phyloP scores from a whole-genome alignment of 345 rosid species.

The Erysimum cheiranthoides region DNA sequence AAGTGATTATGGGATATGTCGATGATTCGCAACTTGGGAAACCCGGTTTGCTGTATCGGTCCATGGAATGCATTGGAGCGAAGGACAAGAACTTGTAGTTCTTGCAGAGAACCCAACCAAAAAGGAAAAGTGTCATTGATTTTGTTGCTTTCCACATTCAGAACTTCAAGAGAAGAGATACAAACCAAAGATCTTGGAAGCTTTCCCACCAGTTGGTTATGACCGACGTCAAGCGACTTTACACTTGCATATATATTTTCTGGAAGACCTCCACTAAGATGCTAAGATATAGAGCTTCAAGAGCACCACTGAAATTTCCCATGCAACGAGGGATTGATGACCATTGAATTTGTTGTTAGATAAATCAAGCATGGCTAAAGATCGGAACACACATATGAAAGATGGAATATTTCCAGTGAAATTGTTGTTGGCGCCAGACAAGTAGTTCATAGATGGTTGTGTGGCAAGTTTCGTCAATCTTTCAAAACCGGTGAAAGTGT shows the following conservation, averaged over 20 bases:
- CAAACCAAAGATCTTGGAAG: constrained; percentile 25
- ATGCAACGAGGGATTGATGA: constrained; percentile 1
- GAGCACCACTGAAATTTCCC: background rate
- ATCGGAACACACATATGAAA: background rate
- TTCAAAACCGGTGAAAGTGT: constrained; percentile 1
- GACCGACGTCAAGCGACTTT: constrained; percentile 31
- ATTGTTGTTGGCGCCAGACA: constrained; percentile 9
- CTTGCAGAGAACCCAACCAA: constrained; percentile 38
- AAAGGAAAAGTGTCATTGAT: constrained; percentile 49
- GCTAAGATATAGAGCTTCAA: background rate
- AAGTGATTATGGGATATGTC: constrained; percentile 19
- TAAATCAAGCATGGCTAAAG: background rate
- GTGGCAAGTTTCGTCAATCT: background rate
- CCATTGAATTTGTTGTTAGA: constrained; percentile 8
- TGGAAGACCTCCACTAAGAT: background rate
- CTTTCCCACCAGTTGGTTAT: constrained; percentile 40
- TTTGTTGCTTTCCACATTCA: constrained; percentile 30
- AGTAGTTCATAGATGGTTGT: background rate
- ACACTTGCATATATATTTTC: constrained; percentile 25
- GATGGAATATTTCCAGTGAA: constrained; percentile 8
- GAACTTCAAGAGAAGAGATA: constrained; percentile 1
- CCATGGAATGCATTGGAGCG: constrained; percentile 48
- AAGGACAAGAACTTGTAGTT: constrained; percentile 52
- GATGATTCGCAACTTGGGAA: constrained; percentile 34
- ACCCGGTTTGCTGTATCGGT: background rate